Conservation (phyloP, 345 rosid genomes). For the Rhizophora apiculata region DNA sequence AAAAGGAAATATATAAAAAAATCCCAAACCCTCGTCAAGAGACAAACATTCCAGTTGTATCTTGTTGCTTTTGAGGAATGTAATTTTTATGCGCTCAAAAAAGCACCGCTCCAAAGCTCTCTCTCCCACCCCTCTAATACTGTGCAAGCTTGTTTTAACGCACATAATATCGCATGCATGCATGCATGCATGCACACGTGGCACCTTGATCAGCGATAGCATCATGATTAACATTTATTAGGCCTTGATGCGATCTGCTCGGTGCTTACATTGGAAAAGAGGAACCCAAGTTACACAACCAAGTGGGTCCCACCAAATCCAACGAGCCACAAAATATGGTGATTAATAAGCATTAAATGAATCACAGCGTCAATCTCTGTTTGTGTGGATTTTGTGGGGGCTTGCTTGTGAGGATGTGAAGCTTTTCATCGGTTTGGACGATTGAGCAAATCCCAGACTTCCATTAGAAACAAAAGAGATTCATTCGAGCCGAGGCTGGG, state of each 20-base stretch:
- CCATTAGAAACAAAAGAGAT: background rate
- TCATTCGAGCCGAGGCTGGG: too few relatives aligned
- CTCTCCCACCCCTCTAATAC: background rate
- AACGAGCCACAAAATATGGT: slow-evolving; percentile 57
- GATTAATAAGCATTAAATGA: slow-evolving; percentile 30
- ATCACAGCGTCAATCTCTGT: background rate
- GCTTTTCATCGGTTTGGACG: background rate
- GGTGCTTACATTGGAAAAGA: slow-evolving; percentile 36
- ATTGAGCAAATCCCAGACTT: slow-evolving; percentile 23
- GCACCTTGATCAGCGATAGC: slow-evolving; percentile 39
- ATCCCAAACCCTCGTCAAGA: slow-evolving; percentile 27
- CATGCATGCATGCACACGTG: slow-evolving; percentile 42
- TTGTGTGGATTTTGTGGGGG: background rate
- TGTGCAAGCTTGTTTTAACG: background rate
- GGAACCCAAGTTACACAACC: background rate
- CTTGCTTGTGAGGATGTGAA: background rate
- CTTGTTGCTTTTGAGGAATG: slow-evolving; percentile 88
- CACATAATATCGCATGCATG: slow-evolving; percentile 5
- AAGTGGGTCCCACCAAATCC: slow-evolving; percentile 70
- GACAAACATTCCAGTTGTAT: slow-evolving; percentile 70
- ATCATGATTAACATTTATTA: slow-evolving; percentile 17
- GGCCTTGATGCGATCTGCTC: slow-evolving; percentile 31
- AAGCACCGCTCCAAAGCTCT: slow-evolving; percentile 5
- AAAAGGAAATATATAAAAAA: slow-evolving; percentile 1
- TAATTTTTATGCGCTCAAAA: slow-evolving; percentile 37